Evolutionary conservation across 306 rosid species (phyloP).

Genomic region (Gleditsia sinensis): DNA sequence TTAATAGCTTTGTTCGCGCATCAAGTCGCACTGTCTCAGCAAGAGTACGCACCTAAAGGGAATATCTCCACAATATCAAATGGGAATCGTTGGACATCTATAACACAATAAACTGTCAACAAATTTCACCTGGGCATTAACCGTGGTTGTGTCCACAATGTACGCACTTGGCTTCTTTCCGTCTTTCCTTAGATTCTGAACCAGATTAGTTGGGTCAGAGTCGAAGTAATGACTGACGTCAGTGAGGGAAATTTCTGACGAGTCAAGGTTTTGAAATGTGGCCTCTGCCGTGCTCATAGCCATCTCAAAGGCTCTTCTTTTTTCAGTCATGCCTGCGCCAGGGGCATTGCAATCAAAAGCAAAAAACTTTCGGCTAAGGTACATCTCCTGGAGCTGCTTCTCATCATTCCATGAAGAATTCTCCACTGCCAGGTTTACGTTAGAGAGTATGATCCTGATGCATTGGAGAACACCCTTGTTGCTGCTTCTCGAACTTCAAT

Average conservation of each 20-base stretch:
- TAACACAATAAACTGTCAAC: background rate
- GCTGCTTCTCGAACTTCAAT: constrained; percentile 95
- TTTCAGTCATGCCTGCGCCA: constrained; percentile 92
- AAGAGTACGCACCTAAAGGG: constrained; percentile 82
- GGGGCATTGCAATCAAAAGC: constrained; percentile 93
- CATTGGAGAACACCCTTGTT: constrained; percentile 92
- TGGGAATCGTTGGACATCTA: constrained; percentile 9
- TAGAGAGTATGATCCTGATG: constrained; percentile 99
- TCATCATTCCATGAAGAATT: constrained; percentile 98
- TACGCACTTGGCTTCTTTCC: constrained; percentile 98
- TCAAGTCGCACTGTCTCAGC: constrained; percentile 96
- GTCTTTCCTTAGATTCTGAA: constrained; percentile 90
- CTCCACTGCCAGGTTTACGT: constrained; percentile 94
- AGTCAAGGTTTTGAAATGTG: constrained; percentile 98
- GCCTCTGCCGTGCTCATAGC: constrained; percentile 98
- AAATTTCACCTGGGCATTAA: constrained; percentile 91
- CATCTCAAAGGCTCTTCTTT: constrained; percentile 93
- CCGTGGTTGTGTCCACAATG: constrained; percentile 96
- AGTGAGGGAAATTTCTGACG: constrained; percentile 96
- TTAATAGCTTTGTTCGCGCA: constrained; percentile 90
- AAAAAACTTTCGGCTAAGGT: constrained; percentile 90
- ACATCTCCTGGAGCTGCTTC: constrained; percentile 99
- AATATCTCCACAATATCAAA: constrained; percentile 17
- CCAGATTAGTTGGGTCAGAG: constrained; percentile 95
- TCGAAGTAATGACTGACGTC: constrained; percentile 99